A percentile compares a stretch with the other conserved stretches of the same genome.
These are phyloP conservation scores for Boletus reticuloceps DNA, from an alignment of 768 basidiomycete species.

Conservation along the genomic window DNA sequence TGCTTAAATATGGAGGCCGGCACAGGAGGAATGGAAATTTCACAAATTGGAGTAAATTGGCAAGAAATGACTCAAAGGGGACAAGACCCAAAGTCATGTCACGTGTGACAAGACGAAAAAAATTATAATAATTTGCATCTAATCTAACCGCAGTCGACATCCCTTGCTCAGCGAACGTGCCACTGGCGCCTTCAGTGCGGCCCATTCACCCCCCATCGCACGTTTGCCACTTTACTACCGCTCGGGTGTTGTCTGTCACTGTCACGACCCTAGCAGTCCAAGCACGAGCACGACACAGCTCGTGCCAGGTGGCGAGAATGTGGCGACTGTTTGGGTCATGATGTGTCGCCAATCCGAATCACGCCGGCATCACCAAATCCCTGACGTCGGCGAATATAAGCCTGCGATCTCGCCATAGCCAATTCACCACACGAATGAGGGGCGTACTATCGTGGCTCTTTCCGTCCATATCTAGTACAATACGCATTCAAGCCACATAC, in stretches of 20 bases:
- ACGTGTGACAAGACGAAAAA: slow-evolving; percentile 20
- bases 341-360: slow-evolving; percentile 4
- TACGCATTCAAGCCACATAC: too few species aligned
- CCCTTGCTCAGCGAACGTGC: slow-evolving; percentile 14
- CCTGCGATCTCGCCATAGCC: background rate
- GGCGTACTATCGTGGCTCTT: too few species aligned
- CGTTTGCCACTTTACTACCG: slow-evolving; percentile 12
- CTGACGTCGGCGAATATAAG: background rate
- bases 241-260: background rate
- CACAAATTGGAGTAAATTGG: slow-evolving; percentile 30
- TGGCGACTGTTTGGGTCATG: slow-evolving; percentile 10
- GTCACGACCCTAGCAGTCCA: background rate
- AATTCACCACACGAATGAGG: slow-evolving; percentile 2
- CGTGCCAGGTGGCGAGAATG: slow-evolving; percentile 8
- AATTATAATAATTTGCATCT: slow-evolving; percentile 7
- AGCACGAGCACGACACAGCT: background rate
- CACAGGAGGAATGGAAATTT: slow-evolving; percentile 39
- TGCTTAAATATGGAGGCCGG: slow-evolving; percentile 35
- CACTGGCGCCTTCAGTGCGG: slow-evolving; percentile 1
- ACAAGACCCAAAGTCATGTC: slow-evolving; percentile 24
- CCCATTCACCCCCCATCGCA: slow-evolving; percentile 4
- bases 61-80: slow-evolving; percentile 34
- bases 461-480: background rate
- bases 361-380: slow-evolving; percentile 4
- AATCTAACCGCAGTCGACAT: background rate